Evolutionary conservation across 2,329 filamentous ascomycete genomes (phyloP), one percentile per base, ranked within the genome.

Genomic region (Microcyclospora pomicola): DNA sequence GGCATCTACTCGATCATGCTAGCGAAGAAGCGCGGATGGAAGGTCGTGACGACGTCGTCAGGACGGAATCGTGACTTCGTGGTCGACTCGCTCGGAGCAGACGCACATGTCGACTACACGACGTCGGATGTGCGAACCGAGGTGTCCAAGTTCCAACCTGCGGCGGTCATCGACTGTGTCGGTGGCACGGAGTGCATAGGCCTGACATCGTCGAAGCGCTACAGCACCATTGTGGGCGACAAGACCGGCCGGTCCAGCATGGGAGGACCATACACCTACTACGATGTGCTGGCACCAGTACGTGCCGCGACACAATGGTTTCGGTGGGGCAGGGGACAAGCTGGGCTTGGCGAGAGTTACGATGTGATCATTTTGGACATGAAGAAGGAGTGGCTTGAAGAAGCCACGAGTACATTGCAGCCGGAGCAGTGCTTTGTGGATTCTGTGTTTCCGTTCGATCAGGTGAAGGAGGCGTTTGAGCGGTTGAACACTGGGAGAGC

Each of bases 81-180:
- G 44, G 63, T 41, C 15, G 28, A 65, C 39, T 59, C 59, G 3
- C 56, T 82, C 3, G 75, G 75, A 2, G 77, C 77, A 10, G 74
- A 80, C 48, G 69, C 73, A 45, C 67, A 79, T 34, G 63, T 80
- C 34, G 73, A 80, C 49, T 80, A 81, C 51, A 72, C 67, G 12
- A 55, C 58, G 0, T 36, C 46, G 31, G 59, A 75, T 49, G 59
- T 80, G 2, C 50, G 66, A 9, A 57, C 62, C n/a, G 59, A 53
- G 1, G 55, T 80, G 2, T 61, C 63, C 39, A 67, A 68, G 0
- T 63, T 61, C 9, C 57, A 68, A 2, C 79, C 70, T 50, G 61
- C 65, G 37, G 63, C 73, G 16, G 65, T 71, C 0, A 63, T 81
- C 9, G 77, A 80, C 55, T 75, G 75, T 52, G 68, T 79, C 10